These are phyloP conservation scores for Umbelopsis sp. DNA, from an alignment of 371 early-diverging fungal species.

Conservation along the genomic window DNA sequence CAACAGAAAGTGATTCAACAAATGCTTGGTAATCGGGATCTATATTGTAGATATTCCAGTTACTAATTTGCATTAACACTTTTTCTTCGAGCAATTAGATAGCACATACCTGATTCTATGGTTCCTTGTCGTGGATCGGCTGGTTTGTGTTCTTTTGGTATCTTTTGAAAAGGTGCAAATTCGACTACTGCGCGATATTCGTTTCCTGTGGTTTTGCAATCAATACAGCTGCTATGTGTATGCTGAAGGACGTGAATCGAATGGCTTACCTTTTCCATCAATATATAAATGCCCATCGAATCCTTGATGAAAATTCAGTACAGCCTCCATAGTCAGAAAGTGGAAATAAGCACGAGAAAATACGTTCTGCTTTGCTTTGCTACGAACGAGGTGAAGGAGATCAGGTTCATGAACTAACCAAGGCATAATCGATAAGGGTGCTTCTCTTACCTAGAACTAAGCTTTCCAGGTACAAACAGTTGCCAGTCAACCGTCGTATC, in stretches of 20 bases:
- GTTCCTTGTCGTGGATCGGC: constrained; percentile 75
- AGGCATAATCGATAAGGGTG: background rate
- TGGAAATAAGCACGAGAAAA: constrained; percentile 82
- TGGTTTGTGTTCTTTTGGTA: constrained; percentile 69
- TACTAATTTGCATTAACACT: background rate
- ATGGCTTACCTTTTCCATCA: constrained; percentile 63
- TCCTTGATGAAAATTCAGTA: constrained; percentile 72
- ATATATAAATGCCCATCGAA: constrained; percentile 82
- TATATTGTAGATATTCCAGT: constrained; percentile 23
- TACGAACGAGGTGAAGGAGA: constrained; percentile 23
- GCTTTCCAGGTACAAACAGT: constrained; percentile 71
- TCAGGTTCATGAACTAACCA: background rate
- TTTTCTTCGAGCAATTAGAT: too few relatives aligned
- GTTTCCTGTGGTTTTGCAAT: constrained; percentile 45
- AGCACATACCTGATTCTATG: constrained; percentile 67
- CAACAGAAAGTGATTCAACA: constrained; percentile 65
- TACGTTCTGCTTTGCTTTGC: constrained; percentile 71
- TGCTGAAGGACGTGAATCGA: background rate
- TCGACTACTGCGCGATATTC: constrained; percentile 79
- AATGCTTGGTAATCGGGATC: constrained; percentile 82
- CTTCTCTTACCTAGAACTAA: constrained; percentile 63
- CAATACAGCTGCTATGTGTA: background rate
- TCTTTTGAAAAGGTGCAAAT: constrained; percentile 79
- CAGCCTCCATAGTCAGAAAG: constrained; percentile 68
- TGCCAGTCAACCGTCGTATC: constrained; percentile 59